Evolutionary conservation across 1,284 basidiomycete species (phyloP).

Genomic region (Kalmanozyma brasiliensis): DNA sequence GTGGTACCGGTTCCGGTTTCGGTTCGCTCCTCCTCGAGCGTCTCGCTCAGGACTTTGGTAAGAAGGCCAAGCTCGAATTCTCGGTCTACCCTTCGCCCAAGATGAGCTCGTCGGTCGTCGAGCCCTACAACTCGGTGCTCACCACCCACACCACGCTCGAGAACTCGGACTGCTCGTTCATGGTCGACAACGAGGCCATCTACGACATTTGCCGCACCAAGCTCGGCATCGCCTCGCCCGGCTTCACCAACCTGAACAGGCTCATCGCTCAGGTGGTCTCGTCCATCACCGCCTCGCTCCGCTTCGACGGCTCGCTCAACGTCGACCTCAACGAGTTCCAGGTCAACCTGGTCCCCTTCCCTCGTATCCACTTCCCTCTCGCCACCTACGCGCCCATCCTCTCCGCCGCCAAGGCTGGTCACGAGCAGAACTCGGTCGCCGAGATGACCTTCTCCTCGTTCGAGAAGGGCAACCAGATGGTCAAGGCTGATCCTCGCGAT

Average conservation of each 20-base stretch:
- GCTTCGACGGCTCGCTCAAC: slow-evolving; percentile 97
- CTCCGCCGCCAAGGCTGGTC: slow-evolving; percentile 81
- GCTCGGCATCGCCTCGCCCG: slow-evolving; percentile 84
- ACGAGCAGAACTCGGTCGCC: slow-evolving; percentile 96
- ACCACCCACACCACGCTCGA: slow-evolving; percentile 99
- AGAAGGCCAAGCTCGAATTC: slow-evolving; percentile 99
- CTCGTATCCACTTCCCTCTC: slow-evolving; percentile 96
- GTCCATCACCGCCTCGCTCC: slow-evolving; percentile 94
- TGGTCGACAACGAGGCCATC: slow-evolving; percentile 73
- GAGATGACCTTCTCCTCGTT: slow-evolving; percentile 99
- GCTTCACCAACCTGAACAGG: slow-evolving; percentile 94
- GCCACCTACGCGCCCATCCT: slow-evolving; percentile 95
- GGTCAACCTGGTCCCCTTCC: slow-evolving; percentile 87
- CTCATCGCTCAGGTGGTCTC: slow-evolving; percentile 95
- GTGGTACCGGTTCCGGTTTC: slow-evolving; percentile 99
- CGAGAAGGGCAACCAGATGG: slow-evolving; percentile 98
- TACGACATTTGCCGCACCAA: slow-evolving; percentile 99
- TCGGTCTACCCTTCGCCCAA: slow-evolving; percentile 83
- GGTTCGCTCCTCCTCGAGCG: slow-evolving; percentile 96
- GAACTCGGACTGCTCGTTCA: slow-evolving; percentile 92
- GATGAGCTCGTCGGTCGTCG: slow-evolving; percentile 94
- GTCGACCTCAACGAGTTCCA: slow-evolving; percentile 99
- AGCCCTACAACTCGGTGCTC: slow-evolving; percentile 98
- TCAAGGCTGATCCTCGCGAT: slow-evolving; percentile 69
- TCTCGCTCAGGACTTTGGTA: slow-evolving; percentile 96